Conservation (phyloP, 768 basidiomycete genomes). For the Xerocomellus amylosporus region DNA sequence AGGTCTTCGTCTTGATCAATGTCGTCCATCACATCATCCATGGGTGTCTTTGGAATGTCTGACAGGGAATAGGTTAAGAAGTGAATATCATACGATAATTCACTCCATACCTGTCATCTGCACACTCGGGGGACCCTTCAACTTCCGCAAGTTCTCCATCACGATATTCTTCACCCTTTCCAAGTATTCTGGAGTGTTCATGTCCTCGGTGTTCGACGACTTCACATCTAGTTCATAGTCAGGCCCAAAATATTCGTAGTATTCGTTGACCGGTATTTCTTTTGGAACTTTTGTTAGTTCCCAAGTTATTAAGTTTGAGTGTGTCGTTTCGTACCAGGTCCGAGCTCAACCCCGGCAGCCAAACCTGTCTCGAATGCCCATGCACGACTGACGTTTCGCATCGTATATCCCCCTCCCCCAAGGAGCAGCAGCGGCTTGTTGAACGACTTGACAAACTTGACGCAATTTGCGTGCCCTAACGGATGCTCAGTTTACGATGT, state of each 20-base stretch:
- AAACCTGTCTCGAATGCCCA: conserved; percentile 99
- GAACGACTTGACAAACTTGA: conserved; percentile 95
- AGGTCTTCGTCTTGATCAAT: conserved; percentile 80
- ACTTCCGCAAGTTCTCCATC: conserved; percentile 83
- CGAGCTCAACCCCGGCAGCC: conserved; percentile 95
- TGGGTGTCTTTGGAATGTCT: conserved; percentile 84
- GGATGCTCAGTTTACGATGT: neutral
- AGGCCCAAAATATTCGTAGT: conserved; percentile 98
- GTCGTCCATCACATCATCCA: conserved; percentile 83
- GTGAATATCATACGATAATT: neutral
- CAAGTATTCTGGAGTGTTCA: conserved; percentile 91
- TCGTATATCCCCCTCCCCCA: conserved; percentile 97
- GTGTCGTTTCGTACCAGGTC: conserved; percentile 51
- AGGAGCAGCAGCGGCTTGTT: conserved; percentile 90
- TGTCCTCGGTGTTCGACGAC: conserved; percentile 90
- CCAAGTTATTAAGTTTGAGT: neutral
- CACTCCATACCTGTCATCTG: conserved; percentile 74
- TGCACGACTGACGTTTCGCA: conserved; percentile 93
- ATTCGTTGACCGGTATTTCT: conserved; percentile 99
- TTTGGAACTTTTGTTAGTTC: conserved; percentile 8
- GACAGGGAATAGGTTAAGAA: conserved; percentile 1
- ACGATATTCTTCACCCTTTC: conserved; percentile 91
- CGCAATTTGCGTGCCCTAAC: conserved; percentile 93
- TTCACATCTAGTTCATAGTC: conserved; percentile 96
- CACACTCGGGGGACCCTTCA: conserved; percentile 87